Base-by-base conservation (phyloP, 495 filamentous ascomycete species). In the Glarea lozoyensis region DNA sequence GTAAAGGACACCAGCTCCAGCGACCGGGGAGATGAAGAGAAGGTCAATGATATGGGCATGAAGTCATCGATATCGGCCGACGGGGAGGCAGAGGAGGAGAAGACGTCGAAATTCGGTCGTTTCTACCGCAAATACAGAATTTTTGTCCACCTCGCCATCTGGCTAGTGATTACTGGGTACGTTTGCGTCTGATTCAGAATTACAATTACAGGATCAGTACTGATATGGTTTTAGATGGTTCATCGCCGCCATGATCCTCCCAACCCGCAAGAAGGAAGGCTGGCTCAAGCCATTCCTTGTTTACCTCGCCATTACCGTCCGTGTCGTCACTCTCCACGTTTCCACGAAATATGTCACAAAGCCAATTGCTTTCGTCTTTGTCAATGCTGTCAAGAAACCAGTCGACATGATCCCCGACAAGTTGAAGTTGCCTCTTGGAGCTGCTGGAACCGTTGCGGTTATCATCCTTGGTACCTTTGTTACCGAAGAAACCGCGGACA, bases 221-320 rank as follows among this genome's bases (percentile, higher is more conserved):
- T 35, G 41, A 17, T 22, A 13, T 53, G 9, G 10, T 21, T 5
- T 5, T 19, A 88, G 85, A 40, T 94, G 88, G 88, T 94, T 86
- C 87, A 88, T 92, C 44, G 82, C 79, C 32, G 79, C 83, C 30
- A 69, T 94, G 15, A 66, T 89, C 45, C 66, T 81, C 32, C 83
- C 84, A 57, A n/a, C n/a, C n/a, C 76, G 81, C 15, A 49, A 81
- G 52, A 81, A 87, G 55, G 72, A 76, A 53, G 81, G 81, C 43
- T 95, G 88, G 88, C 50, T 94, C 50, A 76, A 88, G 23, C 86
- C 88, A 6, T 88, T 89, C 62, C 71, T 95, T 29, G 45, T 95
- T 12, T 95, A 79, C 60, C 75, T 94, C 29, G 73, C 64, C 42
- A 79, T 94, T 51, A 75, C 73, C 6, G 59, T 93, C 45, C 79